These are phyloP conservation scores for Penicillium cosmopolitanum DNA, from an alignment of 495 filamentous ascomycete genomes.

Conservation along the genomic window DNA sequence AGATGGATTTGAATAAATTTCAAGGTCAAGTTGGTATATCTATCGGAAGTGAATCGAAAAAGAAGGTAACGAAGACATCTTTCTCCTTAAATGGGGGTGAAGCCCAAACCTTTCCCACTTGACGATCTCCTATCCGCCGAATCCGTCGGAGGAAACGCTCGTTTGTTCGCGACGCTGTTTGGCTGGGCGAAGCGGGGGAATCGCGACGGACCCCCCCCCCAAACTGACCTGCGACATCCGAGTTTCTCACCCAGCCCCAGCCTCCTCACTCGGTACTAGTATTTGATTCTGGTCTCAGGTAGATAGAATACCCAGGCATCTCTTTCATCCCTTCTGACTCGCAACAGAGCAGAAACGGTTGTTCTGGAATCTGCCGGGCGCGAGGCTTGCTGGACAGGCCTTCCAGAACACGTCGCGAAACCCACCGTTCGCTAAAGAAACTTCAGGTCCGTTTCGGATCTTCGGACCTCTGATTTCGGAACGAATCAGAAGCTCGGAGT, in stretches of 20 bases:
- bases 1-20: too few species aligned
- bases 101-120: neutral
- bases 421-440: neutral
- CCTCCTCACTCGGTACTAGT: too few species aligned
- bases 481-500: conserved; percentile 14
- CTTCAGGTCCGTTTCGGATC: neutral
- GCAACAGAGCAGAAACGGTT: neutral
- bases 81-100: neutral
- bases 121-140: neutral
- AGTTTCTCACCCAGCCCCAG: conserved; percentile 10
- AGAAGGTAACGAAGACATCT: neutral
- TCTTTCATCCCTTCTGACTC: too few species aligned
- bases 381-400: neutral
- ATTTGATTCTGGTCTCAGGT: too few species aligned
- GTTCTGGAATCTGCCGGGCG: neutral
- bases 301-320: too few species aligned
- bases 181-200: conserved; percentile 24
- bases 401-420: conserved; percentile 6
- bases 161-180: conserved; percentile 6
- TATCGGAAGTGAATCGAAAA: too few species aligned
- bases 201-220: conserved; percentile 20
- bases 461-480: neutral
- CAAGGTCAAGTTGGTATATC: too few species aligned
- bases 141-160: conserved; percentile 2
- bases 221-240: conserved; percentile 1